Evolutionary conservation across 176 grass and related monocot species (phyloP).

Genomic region (Miscanthus lutarioriparius): DNA sequence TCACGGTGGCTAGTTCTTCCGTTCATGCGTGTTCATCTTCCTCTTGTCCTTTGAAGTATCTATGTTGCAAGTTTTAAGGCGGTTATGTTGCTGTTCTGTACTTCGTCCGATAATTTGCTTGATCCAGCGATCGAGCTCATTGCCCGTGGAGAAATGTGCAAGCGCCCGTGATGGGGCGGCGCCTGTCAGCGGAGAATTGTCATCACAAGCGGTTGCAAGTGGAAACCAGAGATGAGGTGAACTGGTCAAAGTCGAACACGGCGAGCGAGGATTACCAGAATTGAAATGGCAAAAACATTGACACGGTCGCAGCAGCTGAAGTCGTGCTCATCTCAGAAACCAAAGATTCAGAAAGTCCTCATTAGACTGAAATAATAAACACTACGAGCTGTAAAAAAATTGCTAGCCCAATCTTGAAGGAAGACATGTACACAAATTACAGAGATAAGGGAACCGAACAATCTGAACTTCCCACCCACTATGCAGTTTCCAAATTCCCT

Average conservation of each 20-base stretch:
- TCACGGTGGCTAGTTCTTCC: background rate
- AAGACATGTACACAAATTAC: conserved; percentile 1
- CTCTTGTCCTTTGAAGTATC: background rate
- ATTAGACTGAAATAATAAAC: background rate
- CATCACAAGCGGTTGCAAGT: too few species aligned
- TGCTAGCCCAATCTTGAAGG: background rate
- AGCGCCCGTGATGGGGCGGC: too few species aligned
- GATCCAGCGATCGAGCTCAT: background rate
- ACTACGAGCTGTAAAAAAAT: background rate
- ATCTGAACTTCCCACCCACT: background rate
- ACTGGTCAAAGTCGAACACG: too few species aligned
- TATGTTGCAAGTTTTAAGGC: background rate
- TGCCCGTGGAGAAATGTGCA: background rate
- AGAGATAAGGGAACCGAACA: background rate
- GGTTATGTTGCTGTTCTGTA: background rate
- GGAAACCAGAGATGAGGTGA: too few species aligned
- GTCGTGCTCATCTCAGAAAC: too few species aligned
- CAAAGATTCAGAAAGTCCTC: background rate
- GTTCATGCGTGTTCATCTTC: background rate
- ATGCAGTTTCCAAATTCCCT: background rate
- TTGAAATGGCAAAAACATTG: background rate
- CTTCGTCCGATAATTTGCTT: background rate
- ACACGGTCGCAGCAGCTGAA: background rate
- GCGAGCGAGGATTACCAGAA: background rate
- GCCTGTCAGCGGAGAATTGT: too few species aligned